phyloP scores from a whole-genome alignment of 305 asterid species.

The Plantago coronopus region DNA sequence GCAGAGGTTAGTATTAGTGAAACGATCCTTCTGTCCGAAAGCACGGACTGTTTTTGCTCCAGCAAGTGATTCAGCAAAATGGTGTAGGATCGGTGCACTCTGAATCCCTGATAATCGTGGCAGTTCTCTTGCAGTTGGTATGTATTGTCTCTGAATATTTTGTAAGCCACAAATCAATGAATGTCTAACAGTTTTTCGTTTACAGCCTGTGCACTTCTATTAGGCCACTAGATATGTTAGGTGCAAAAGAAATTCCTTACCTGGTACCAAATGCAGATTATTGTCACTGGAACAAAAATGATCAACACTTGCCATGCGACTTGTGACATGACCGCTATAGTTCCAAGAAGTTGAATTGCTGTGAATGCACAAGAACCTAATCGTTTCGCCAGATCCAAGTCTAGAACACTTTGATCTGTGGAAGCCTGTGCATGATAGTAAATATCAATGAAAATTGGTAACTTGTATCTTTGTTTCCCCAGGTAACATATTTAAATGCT shows the following conservation, averaged over 20 bases:
- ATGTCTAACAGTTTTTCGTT: no score
- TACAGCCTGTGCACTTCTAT: no score
- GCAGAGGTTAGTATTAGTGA: constrained; percentile 62
- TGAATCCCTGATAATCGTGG: constrained; percentile 90
- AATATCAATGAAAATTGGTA: no score
- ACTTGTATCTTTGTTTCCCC: no score
- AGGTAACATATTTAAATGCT: no score
- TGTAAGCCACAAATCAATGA: no score
- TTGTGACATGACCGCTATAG: constrained; percentile 94
- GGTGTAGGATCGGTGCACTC: constrained; percentile 93
- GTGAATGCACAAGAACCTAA: constrained; percentile 95
- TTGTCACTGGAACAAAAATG: constrained; percentile 90
- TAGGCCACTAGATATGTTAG: no score
- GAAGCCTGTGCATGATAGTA: constrained; percentile 50
- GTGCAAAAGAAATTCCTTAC: constrained; percentile 31
- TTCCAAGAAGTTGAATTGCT: constrained; percentile 86
- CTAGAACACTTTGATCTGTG: constrained; percentile 84
- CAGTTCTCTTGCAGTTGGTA: constrained; percentile 94
- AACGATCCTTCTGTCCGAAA: constrained; percentile 68
- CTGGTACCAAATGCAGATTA: constrained; percentile 93
- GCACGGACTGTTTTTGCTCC: constrained; percentile 95
- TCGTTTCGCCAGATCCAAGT: constrained; percentile 78
- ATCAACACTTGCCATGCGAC: constrained; percentile 96
- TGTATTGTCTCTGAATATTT: constrained; percentile 71
- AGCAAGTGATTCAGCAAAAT: constrained; percentile 88